Base-by-base conservation (phyloP, 2,329 filamentous ascomycete species). In the Aspergillus ochraceoroseus region DNA sequence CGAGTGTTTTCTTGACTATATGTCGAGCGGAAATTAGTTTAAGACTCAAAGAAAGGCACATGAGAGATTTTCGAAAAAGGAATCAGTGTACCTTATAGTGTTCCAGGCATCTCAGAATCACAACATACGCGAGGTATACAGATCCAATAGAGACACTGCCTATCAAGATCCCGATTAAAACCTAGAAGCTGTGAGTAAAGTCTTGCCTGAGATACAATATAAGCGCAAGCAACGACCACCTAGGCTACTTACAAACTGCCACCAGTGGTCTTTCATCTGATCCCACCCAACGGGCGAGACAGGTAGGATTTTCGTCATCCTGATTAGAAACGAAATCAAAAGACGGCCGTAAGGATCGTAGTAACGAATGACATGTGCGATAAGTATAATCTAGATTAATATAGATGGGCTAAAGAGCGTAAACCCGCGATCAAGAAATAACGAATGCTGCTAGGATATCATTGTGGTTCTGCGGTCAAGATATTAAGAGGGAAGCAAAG, bases 161-260 rank as follows among this genome's bases (percentile, higher is more conserved):
- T 8, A 66, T 37, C 32, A 64, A 42, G 25, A 67, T 47, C 31
- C 55, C 58, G 32, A 66, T 57, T 15, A 66, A 53, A 20, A 65
- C 47, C 65, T 67, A 22, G 43, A 11, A 34, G 29, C 17, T 26
- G 33, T 56, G 33, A 58, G 49, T 36, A 35, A 38, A 7, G 12
- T n/a, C 19, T 9, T 18, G 5, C 15, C 30, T 11, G 19, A 4
- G 9, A 19, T 15, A 19, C 13, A 12, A 22, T 22, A 22, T 22
- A 5, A 22, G 20, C 5, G 9, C 9, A 5, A 9, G 17, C 25
- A 41, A 13, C 15, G 15, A 32, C 20, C 30, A 39, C 30, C 13
- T 5, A 20, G 17, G 7, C n/a, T 29, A 58, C 60, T 44, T 53
- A 70, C 67, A 57, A 59, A 63, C 45, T 68, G 64, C 67, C 66